Percentiles rank a stretch among this genome's conserved stretches.
These are phyloP conservation scores for Hypoxylon sp. DNA, from an alignment of 2,329 filamentous ascomycete species.

Conservation along the genomic window DNA sequence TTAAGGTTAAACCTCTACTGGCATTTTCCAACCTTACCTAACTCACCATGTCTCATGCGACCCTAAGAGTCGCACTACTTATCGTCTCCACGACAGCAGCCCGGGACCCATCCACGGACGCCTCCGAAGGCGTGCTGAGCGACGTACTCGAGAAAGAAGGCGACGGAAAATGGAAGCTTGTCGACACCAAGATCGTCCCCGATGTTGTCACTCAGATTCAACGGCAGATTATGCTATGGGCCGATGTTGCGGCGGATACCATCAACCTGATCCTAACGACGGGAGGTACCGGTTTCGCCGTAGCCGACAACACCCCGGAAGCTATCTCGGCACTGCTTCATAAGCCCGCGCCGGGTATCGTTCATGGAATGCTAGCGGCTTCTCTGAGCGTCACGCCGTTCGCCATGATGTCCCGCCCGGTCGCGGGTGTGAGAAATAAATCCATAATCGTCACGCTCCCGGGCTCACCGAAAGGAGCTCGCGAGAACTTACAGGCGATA, in stretches of 20 bases:
- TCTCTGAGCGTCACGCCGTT: constrained; percentile 92
- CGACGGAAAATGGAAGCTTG: constrained; percentile 76
- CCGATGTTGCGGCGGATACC: constrained; percentile 70
- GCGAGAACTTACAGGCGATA: constrained; percentile 90
- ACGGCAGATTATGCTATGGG: constrained; percentile 76
- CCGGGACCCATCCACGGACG: constrained; percentile 81
- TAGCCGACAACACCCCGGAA: constrained; percentile 88
- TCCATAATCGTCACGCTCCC: constrained; percentile 90
- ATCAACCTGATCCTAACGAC: constrained; percentile 87
- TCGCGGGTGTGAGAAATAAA: constrained; percentile 85
- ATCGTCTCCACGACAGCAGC: constrained; percentile 92
- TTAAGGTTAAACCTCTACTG: neutral
- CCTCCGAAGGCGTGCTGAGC: constrained; percentile 73
- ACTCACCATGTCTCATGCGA: constrained; percentile 53
- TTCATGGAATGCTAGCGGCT: constrained; percentile 93
- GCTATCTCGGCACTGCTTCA: constrained; percentile 84
- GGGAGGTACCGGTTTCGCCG: constrained; percentile 92
- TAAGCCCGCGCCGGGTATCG: constrained; percentile 86
- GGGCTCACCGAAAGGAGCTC: constrained; percentile 93
- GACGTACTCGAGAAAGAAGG: constrained; percentile 76
- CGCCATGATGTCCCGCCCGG: constrained; percentile 94
- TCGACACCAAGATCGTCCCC: constrained; percentile 78
- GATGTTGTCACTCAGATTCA: constrained; percentile 84
- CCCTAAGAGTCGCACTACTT: constrained; percentile 80
- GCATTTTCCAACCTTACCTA: neutral